Percentiles rank a stretch among this genome's conserved stretches.
Conservation (phyloP, 768 basidiomycete genomes). For the Auriscalpium vulgare region DNA sequence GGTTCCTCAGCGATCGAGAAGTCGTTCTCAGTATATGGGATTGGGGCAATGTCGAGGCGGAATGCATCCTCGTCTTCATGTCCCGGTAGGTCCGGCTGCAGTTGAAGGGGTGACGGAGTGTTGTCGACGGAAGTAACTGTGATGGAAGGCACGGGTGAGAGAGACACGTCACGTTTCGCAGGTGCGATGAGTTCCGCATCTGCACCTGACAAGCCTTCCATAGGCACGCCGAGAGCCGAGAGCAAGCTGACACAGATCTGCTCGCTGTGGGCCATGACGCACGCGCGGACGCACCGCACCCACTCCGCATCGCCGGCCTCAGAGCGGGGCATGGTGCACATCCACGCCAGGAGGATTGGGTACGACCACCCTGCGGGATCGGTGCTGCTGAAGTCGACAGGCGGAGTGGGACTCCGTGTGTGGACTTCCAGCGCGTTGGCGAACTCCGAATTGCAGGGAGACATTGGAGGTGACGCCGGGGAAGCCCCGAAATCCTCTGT, state of each 20-base stretch:
- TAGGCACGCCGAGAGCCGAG: constrained; percentile 15
- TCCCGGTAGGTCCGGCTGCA: constrained; percentile 4
- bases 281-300: constrained; percentile 11
- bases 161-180: neutral
- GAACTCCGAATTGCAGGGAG: neutral
- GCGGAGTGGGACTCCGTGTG: neutral
- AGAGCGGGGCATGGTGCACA: constrained; percentile 9
- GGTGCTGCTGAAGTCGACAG: neutral
- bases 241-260: constrained; percentile 14
- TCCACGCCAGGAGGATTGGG: constrained; percentile 14
- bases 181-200: constrained; percentile 5
- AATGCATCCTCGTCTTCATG: constrained; percentile 11
- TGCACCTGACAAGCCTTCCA: constrained; percentile 12
- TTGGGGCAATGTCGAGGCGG: constrained; percentile 11
- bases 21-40: neutral
- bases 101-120: neutral
- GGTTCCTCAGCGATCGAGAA: neutral
- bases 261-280: constrained; percentile 16
- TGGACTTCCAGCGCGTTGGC: neutral
- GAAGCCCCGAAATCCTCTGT: neutral
- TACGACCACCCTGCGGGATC: constrained; percentile 11
- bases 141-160: neutral
- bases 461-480: neutral
- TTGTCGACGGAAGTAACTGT: neutral
- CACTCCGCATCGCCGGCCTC: constrained; percentile 10